Evolutionary conservation across 176 grass and related monocot species (phyloP), one percentile per base, ranked within the genome.

Genomic region (Eleusine coracana): DNA sequence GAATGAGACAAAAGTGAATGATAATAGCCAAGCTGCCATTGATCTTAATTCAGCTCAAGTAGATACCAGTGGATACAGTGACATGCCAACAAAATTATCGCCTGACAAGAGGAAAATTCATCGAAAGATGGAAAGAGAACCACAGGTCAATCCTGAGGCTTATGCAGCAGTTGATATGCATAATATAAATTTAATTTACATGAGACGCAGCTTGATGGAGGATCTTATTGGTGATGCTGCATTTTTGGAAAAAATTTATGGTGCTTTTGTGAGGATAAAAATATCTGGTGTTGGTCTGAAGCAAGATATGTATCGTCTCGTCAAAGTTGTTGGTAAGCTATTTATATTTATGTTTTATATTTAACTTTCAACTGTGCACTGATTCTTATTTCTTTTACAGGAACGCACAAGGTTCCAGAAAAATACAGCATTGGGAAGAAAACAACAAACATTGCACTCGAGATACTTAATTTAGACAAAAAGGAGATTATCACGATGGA

Each of bases 401-500:
- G 93, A 65, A 90, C 87, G 20, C 89, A 89, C 41, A 92, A 88
- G 79, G 83, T 91, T 83, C 41, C 80, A 49, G 91, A 99, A 80
- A 96, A 91, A 63, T 99, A 99, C 66, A 90, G 86, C 68, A 79
- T 93, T 61, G 96, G 96, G 65, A 99, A 94, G 87, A 99, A 96
- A 64, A 86, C 67, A 77, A 99, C 96, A 66, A 89, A 96, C 71
- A 71, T 90, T 84, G 90, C 90, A 70, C 87, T 99, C 40, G 91
- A 99, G 82, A 99, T 99, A 84, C 77, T 96, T 68, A 99, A 99
- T 90, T 91, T 99, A 88, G 66, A 70, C 56, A 96, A 99, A 89
- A 94, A 88, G 59, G 96, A 99, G 78, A 73, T 88, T 64, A 87
- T 93, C 38, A 90, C 81, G 3, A 91, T 93, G 84, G 96, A 99